Evolutionary conservation across 83 land plant species (phyloP).

Genomic region (Thuja plicata): DNA sequence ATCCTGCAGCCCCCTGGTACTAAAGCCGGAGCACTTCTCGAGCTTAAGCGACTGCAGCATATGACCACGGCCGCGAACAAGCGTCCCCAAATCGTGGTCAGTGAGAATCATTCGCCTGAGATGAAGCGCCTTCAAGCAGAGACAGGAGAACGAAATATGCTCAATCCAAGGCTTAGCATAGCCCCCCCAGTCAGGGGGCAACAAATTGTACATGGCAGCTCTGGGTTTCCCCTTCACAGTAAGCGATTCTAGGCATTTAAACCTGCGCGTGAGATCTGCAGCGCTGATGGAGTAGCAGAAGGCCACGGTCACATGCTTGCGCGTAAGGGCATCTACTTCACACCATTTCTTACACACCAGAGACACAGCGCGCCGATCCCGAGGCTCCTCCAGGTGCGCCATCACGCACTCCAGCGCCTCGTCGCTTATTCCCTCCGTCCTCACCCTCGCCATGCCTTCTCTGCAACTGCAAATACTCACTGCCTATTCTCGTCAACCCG

Average conservation of each 20-base stretch:
- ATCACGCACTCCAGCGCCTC: constrained; percentile 36
- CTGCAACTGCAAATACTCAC: neutral
- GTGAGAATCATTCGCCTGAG: constrained; percentile 33
- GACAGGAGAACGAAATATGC: neutral
- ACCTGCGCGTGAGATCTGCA: constrained; percentile 27
- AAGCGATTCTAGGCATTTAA: constrained; percentile 20
- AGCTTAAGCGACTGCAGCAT: constrained; percentile 27
- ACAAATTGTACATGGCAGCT: constrained; percentile 34
- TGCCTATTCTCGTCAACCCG: neutral
- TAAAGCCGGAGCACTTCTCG: constrained; percentile 48
- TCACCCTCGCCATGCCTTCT: neutral
- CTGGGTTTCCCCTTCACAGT: constrained; percentile 47
- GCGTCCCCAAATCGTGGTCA: constrained; percentile 25
- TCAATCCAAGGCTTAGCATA: constrained; percentile 46
- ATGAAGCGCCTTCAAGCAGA: constrained; percentile 27
- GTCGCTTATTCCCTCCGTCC: neutral
- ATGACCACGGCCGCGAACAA: constrained; percentile 19
- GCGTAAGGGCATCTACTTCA: constrained; percentile 30
- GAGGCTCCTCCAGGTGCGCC: constrained; percentile 17
- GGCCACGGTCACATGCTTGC: constrained; percentile 32
- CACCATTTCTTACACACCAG: constrained; percentile 44
- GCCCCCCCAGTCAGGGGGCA: constrained; percentile 45
- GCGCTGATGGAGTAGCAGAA: constrained; percentile 40
- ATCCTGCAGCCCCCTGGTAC: constrained; percentile 31
- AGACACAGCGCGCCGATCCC: constrained; percentile 27